Evolutionary conservation across 2,329 filamentous ascomycete species (phyloP).

Genomic region (Seiridium cupressi): DNA sequence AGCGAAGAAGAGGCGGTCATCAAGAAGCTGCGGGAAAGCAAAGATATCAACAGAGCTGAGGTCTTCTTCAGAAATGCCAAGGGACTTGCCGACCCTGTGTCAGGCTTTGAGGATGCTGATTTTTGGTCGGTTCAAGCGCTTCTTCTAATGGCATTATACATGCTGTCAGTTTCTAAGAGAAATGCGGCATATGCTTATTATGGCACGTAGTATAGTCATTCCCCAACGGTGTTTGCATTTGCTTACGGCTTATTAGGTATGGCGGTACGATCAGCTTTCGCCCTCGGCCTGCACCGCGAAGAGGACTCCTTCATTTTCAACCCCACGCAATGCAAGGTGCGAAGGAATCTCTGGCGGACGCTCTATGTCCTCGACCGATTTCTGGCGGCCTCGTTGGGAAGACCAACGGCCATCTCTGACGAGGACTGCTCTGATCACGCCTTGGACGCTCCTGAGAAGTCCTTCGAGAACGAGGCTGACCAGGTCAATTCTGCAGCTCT

Average conservation of each 20-base stretch:
- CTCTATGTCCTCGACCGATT: constrained; percentile 65
- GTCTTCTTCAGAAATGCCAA: constrained; percentile 61
- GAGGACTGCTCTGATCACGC: constrained; percentile 57
- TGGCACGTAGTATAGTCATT: constrained; percentile 34
- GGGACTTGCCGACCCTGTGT: constrained; percentile 41
- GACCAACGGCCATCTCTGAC: constrained; percentile 60
- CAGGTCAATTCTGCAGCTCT: constrained; percentile 35
- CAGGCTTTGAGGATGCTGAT: constrained; percentile 58
- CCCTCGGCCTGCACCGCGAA: constrained; percentile 60
- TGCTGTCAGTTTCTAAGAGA: constrained; percentile 58
- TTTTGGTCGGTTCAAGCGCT: constrained; percentile 66
- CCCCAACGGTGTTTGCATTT: neutral
- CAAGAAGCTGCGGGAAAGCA: constrained; percentile 44
- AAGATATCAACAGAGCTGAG: constrained; percentile 52
- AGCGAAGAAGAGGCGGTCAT: constrained; percentile 50
- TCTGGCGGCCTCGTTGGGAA: constrained; percentile 60
- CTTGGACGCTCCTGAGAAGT: constrained; percentile 22
- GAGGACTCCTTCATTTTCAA: constrained; percentile 56
- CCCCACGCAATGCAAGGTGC: constrained; percentile 40
- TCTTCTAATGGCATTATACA: constrained; percentile 63
- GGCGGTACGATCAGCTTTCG: constrained; percentile 62
- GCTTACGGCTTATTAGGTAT: constrained; percentile 41
- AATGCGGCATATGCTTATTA: constrained; percentile 63
- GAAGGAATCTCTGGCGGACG: constrained; percentile 62
- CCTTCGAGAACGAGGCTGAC: constrained; percentile 11